A percentile compares a stretch with the other conserved stretches of the same genome.
Evolutionary conservation across 139 green algal genomes (phyloP).

Genomic region (Picochlorum sp.): DNA sequence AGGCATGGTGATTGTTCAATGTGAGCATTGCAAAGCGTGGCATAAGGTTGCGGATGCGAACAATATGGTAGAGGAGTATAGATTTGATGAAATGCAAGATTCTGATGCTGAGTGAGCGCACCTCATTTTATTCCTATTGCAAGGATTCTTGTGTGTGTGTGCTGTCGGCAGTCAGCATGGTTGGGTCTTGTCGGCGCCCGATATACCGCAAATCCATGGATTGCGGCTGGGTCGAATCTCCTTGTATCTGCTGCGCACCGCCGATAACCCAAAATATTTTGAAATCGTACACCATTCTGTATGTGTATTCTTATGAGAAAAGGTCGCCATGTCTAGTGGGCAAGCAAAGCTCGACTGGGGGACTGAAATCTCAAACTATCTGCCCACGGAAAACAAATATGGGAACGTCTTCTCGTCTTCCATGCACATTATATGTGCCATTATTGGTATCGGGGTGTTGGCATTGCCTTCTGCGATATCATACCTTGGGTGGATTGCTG

Average conservation of each 20-base stretch:
- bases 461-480: constrained; percentile 20
- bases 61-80: constrained; percentile 31
- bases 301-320: too few species aligned
- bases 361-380: too few species aligned
- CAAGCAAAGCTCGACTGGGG: too few species aligned
- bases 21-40: constrained; percentile 21
- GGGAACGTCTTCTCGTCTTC: background rate
- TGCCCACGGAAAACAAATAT: too few species aligned
- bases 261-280: too few species aligned
- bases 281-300: too few species aligned
- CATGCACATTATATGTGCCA: background rate
- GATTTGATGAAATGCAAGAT: constrained; percentile 17
- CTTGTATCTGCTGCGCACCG: too few species aligned
- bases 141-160: background rate
- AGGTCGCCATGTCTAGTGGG: too few species aligned
- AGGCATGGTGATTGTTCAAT: constrained; percentile 32
- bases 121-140: background rate
- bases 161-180: too few species aligned
- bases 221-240: too few species aligned
- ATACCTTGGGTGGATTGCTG: constrained; percentile 26
- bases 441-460: constrained; percentile 21
- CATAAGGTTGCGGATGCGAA: constrained; percentile 30
- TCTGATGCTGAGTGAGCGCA: background rate
- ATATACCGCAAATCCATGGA: too few species aligned
- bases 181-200: too few species aligned